Base-by-base conservation (phyloP, 2,329 filamentous ascomycete species). In the Paraphaeosphaeria minitans region DNA sequence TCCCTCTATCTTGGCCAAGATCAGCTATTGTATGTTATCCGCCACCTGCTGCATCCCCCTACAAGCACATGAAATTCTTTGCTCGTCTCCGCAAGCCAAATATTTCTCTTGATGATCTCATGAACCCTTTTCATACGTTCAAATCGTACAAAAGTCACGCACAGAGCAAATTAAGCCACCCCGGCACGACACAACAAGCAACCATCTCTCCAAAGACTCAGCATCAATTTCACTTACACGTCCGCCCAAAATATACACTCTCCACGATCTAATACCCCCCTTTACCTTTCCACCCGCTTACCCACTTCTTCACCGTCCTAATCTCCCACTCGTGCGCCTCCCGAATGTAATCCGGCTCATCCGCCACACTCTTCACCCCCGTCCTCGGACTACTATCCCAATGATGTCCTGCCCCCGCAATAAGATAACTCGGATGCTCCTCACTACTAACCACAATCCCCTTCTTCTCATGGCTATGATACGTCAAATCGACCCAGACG, bases 301-400 rank as follows among this genome's bases (percentile, higher is more conserved):
- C 31, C 75, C 75, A 81, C 47, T 68, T 72, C 59, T 75, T 72
- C 21, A 84, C 81, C 2, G 75, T 81, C 55, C 77, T 77, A 22
- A 83, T 78, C 71, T 84, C 79, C 82, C 82, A 84, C 55, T 74
- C 60, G 70, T 84, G 82, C 33, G 82, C 81, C 62, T 83, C 79
- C 13, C 78, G 70, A 46, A 84, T 82, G 59, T 83, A 85, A 57
- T 82, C 78, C 10, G 82, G 82, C 72, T 84, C 82, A 12, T 74
- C 77, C 5, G 63, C 65, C 1, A 84, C 67, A 45, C 82, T 69
- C 56, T 60, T 77, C 9, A 73, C 70, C 3, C 71, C 80, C 46
- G 73, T 75, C 37, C 50, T n/a, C 2, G 24, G 22, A 19, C 14
- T 53, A 50, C 78, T 80, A 58, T 82, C 82, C 82, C 82, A 84